A percentile compares a stretch with the other conserved stretches of the same genome.
phyloP scores from a whole-genome alignment of 495 filamentous ascomycete species.

The Penicillium coprophilum region DNA sequence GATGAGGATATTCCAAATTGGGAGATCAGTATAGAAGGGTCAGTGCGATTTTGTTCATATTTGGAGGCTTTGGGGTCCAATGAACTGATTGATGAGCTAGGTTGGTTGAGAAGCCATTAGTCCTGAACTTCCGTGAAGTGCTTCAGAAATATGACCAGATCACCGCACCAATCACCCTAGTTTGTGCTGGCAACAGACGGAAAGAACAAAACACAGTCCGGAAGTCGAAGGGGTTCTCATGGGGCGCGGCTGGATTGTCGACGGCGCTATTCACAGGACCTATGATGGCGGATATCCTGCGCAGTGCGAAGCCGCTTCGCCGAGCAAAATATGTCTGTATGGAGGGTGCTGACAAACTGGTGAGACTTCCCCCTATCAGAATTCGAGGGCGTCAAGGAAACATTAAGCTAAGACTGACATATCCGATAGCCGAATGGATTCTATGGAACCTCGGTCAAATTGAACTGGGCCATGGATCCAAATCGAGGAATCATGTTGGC shows the following conservation, averaged over 20 bases:
- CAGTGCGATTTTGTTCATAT: constrained; percentile 9
- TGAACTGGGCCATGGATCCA: constrained; percentile 85
- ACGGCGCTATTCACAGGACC: constrained; percentile 91
- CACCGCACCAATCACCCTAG: constrained; percentile 84
- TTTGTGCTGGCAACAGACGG: constrained; percentile 89
- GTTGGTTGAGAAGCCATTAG: constrained; percentile 77
- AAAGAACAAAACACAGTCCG: constrained; percentile 93
- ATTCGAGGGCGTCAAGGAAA: neutral
- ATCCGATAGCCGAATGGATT: constrained; percentile 71
- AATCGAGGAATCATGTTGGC: constrained; percentile 87
- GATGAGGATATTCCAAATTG: constrained; percentile 75
- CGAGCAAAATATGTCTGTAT: constrained; percentile 86
- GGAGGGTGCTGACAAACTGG: constrained; percentile 85
- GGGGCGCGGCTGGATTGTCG: constrained; percentile 87
- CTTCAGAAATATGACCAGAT: constrained; percentile 76
- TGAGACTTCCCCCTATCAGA: constrained; percentile 28
- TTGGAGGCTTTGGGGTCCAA: too few relatives aligned
- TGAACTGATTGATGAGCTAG: constrained; percentile 30
- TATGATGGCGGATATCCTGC: constrained; percentile 69
- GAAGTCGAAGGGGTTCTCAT: constrained; percentile 95
- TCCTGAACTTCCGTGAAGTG: constrained; percentile 70
- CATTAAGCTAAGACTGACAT: constrained; percentile 5
- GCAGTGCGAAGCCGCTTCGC: constrained; percentile 63
- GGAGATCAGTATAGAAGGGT: constrained; percentile 86
- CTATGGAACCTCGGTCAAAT: constrained; percentile 86